Conservation (phyloP, 2,329 filamentous ascomycete species). For the Aspergillus clavatus region DNA sequence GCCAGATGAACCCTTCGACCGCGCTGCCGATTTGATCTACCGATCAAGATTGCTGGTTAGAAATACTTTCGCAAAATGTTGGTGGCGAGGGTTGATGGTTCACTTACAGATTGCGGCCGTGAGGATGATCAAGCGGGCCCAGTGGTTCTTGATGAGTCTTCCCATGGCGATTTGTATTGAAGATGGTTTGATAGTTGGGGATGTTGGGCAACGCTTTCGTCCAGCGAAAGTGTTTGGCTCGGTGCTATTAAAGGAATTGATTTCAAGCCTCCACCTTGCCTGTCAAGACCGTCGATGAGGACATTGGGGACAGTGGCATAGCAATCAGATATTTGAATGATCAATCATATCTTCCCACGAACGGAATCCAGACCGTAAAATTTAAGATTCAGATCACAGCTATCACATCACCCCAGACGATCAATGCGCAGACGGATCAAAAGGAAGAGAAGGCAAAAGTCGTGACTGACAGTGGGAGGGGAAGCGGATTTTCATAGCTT, state of each 20-base stretch:
- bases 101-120: conserved; percentile 70
- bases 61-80: conserved; percentile 2
- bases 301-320: conserved; percentile 12
- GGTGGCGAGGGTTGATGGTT: conserved; percentile 4
- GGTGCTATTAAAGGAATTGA: conserved; percentile 1
- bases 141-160: conserved; percentile 99
- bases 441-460: not conserved
- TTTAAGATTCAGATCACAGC: conserved; percentile 7
- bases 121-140: conserved; percentile 89
- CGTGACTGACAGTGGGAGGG: conserved; percentile 7
- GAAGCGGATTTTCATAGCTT: conserved; percentile 15
- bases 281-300: conserved; percentile 1
- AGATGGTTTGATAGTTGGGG: conserved; percentile 1
- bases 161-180: conserved; percentile 59
- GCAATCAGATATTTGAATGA: conserved; percentile 4
- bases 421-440: conserved; percentile 6
- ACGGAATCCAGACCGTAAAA: not conserved
- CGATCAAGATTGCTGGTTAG: conserved; percentile 9
- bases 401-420: conserved; percentile 12
- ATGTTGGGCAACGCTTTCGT: conserved; percentile 15
- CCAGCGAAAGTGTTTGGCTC: conserved; percentile 23
- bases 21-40: conserved; percentile 81
- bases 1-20: conserved; percentile 91
- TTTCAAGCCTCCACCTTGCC: conserved; percentile 9
- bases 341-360: not conserved